These are phyloP conservation scores for Gamsiella multidivaricata DNA, from an alignment of 192 early-diverging fungal species.

Conservation along the genomic window DNA sequence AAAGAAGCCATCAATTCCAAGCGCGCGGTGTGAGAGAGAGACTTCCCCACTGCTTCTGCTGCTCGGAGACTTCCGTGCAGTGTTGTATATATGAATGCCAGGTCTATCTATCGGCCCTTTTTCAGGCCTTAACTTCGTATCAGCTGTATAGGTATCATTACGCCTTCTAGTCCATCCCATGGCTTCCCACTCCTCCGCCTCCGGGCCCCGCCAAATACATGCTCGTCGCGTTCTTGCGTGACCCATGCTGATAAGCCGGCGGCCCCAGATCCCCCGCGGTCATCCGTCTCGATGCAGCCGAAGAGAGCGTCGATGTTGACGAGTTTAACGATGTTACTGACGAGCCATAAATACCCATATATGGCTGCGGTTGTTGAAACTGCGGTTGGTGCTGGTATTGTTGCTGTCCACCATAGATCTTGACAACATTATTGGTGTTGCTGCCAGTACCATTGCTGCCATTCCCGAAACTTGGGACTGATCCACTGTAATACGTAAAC, in stretches of 20 bases:
- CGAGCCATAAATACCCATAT: slow-evolving; percentile 7
- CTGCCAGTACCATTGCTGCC: slow-evolving; percentile 2
- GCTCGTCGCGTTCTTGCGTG: slow-evolving; percentile 24
- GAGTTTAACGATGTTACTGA: background rate
- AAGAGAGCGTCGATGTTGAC: background rate
- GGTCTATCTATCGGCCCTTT: background rate
- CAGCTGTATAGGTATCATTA: too few relatives aligned
- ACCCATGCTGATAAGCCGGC: slow-evolving; percentile 7
- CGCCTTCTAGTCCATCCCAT: too few relatives aligned
- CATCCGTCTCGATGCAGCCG: slow-evolving; percentile 12
- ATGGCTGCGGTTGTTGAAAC: slow-evolving; percentile 18
- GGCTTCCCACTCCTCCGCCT: background rate
- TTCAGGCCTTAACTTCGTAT: background rate
- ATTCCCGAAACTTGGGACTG: background rate
- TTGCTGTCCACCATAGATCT: slow-evolving; percentile 21
- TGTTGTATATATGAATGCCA: background rate
- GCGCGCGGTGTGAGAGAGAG: too few relatives aligned
- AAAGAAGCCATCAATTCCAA: too few relatives aligned
- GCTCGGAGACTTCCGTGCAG: slow-evolving; percentile 22
- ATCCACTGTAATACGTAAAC: slow-evolving; percentile 1
- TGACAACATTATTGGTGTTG: slow-evolving; percentile 4
- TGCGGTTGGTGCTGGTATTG: slow-evolving; percentile 12
- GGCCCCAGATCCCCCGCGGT: slow-evolving; percentile 11
- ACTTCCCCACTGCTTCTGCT: too few relatives aligned
- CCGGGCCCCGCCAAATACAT: slow-evolving; percentile 23